Conservation (phyloP, 2,329 filamentous ascomycete species). For the Fusarium sp. region DNA sequence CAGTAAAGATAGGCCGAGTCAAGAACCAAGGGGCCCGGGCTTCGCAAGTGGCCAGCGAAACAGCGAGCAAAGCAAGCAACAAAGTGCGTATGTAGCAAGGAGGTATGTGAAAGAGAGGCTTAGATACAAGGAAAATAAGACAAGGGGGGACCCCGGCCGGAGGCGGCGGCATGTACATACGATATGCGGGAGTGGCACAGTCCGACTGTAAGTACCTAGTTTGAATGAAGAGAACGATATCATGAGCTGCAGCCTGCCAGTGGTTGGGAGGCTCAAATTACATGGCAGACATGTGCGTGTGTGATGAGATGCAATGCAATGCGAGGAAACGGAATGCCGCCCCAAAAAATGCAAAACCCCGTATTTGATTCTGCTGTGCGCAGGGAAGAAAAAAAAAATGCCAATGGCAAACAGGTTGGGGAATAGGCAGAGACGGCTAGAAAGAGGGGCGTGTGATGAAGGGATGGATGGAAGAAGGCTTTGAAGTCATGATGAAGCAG, state of each 20-base stretch:
- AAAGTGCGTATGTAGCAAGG: constrained; percentile 13
- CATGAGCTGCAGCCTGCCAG: constrained; percentile 20
- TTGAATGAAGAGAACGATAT: constrained; percentile 19
- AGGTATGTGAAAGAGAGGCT: constrained; percentile 23
- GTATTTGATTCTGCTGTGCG: constrained; percentile 26
- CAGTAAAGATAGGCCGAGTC: constrained; percentile 26
- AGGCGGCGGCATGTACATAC: constrained; percentile 32
- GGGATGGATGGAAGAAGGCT: constrained; percentile 21
- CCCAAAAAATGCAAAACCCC: constrained; percentile 16
- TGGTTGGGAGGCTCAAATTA: constrained; percentile 36
- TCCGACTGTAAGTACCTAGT: constrained; percentile 16
- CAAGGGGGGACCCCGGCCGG: constrained; percentile 27
- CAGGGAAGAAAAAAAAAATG: constrained; percentile 21
- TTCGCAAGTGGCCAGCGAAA: constrained; percentile 28
- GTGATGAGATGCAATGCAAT: constrained; percentile 4
- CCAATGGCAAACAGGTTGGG: constrained; percentile 28
- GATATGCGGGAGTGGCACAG: constrained; percentile 40
- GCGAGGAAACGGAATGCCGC: constrained; percentile 30
- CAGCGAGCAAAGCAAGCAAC: constrained; percentile 1
- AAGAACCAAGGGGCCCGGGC: constrained; percentile 19
- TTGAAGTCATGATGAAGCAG: constrained; percentile 23
- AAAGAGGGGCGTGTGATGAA: constrained; percentile 24
- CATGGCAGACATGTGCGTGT: constrained; percentile 21
- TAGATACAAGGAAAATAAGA: constrained; percentile 27
- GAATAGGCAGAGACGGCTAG: constrained; percentile 26